phyloP scores from a whole-genome alignment of 2,329 filamentous ascomycete species.

The Fragosphaeria purpurea region DNA sequence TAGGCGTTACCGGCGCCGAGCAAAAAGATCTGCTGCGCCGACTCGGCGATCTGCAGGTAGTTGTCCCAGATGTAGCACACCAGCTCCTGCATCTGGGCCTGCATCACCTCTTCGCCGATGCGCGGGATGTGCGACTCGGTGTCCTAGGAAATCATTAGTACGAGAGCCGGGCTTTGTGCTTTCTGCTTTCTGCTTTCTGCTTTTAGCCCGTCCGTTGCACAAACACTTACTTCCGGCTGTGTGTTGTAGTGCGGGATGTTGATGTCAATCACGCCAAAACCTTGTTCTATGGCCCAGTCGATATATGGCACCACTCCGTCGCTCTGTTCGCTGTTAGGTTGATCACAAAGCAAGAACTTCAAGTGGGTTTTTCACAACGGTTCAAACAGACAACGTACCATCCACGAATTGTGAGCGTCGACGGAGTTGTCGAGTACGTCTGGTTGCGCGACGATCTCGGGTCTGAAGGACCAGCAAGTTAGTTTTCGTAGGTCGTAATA shows the following conservation, averaged over 20 bases:
- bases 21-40: constrained; percentile 66
- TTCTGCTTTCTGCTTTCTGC: too few relatives aligned
- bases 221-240: constrained; percentile 40
- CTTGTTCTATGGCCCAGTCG: constrained; percentile 67
- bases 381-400: constrained; percentile 46
- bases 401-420: constrained; percentile 76
- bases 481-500: constrained; percentile 8
- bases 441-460: constrained; percentile 57
- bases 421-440: constrained; percentile 62
- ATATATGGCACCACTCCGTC: constrained; percentile 75
- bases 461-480: constrained; percentile 33
- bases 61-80: constrained; percentile 93
- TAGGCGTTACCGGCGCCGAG: constrained; percentile 88
- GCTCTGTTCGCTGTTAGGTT: constrained; percentile 40
- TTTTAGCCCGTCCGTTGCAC: too few relatives aligned
- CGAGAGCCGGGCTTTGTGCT: too few relatives aligned
- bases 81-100: constrained; percentile 59
- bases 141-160: constrained; percentile 23
- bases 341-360: too few relatives aligned
- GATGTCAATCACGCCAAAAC: constrained; percentile 79
- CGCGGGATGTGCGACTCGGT: constrained; percentile 36
- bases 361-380: too few relatives aligned
- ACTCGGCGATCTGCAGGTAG: constrained; percentile 71
- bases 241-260: constrained; percentile 77
- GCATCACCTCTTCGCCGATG: constrained; percentile 36